Conservation (phyloP, 352 stramenopile genomes). For the Phytopythium cucurbitacearum region DNA sequence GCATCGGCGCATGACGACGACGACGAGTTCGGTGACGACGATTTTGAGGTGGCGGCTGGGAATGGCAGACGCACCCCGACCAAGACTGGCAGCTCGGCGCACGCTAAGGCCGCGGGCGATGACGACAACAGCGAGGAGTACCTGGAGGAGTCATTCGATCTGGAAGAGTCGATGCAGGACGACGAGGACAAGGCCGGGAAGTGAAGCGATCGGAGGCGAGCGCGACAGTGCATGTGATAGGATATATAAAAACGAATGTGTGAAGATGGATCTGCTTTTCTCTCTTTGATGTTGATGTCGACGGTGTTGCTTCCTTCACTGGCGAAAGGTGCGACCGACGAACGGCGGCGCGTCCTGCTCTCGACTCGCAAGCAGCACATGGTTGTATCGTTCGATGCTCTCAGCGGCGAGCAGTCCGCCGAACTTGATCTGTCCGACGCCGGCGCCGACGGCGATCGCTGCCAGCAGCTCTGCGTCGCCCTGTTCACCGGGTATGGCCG, state of each 20-base stretch:
- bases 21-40: slow-evolving; percentile 10
- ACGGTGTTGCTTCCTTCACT: slow-evolving; percentile 14
- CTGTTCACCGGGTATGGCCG: slow-evolving; percentile 24
- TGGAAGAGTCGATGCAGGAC: slow-evolving; percentile 70
- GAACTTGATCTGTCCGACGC: slow-evolving; percentile 67
- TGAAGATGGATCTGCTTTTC: neutral
- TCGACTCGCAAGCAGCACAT: slow-evolving; percentile 37
- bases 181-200: slow-evolving; percentile 26
- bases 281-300: no score
- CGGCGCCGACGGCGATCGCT: slow-evolving; percentile 43
- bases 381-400: slow-evolving; percentile 51
- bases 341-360: slow-evolving; percentile 43
- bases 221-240: neutral
- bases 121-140: slow-evolving; percentile 44
- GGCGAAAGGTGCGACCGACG: slow-evolving; percentile 23
- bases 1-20: slow-evolving; percentile 10
- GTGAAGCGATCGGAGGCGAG: no score
- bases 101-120: slow-evolving; percentile 7
- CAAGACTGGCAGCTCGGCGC: slow-evolving; percentile 12
- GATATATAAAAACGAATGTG: neutral
- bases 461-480: slow-evolving; percentile 32
- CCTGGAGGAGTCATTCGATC: slow-evolving; percentile 68
- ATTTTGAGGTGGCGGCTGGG: neutral
- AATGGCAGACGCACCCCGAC: neutral
- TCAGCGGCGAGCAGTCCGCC: slow-evolving; percentile 42